These are phyloP conservation scores for Zizania latifolia DNA, from an alignment of 176 grass and related monocot species.

Conservation along the genomic window DNA sequence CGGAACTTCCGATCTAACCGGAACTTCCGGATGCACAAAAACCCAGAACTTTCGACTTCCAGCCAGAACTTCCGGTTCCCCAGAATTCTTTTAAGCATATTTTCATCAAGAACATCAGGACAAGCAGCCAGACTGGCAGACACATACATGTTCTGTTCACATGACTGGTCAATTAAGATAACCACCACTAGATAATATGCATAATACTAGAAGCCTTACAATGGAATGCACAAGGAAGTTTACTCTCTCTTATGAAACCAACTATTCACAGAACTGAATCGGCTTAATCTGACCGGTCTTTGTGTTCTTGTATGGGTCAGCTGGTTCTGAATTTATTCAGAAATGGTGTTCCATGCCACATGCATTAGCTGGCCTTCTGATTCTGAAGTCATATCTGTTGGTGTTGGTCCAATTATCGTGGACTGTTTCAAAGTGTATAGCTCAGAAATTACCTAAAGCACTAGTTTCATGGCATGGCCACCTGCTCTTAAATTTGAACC, in stretches of 20 bases:
- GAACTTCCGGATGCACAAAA: too few species aligned
- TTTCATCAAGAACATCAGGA: too few species aligned
- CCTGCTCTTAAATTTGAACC: background rate
- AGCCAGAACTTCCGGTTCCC: too few species aligned
- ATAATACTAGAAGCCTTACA: too few species aligned
- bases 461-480: background rate
- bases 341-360: background rate
- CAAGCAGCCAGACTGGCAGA: too few species aligned
- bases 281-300: background rate
- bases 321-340: background rate
- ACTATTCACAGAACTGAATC: background rate
- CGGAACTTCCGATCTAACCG: too few species aligned
- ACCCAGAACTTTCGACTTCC: too few species aligned
- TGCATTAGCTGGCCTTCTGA: constrained; percentile 2
- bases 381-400: background rate
- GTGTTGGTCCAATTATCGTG: background rate
- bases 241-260: background rate
- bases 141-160: too few species aligned
- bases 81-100: too few species aligned
- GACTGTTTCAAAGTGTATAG: background rate
- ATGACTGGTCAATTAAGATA: too few species aligned
- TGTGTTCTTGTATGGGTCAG: background rate
- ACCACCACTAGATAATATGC: too few species aligned
- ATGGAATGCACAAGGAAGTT: too few species aligned
- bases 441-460: background rate